phyloP scores from a whole-genome alignment of 768 basidiomycete genomes.

The Xerocomellus amylosporus region DNA sequence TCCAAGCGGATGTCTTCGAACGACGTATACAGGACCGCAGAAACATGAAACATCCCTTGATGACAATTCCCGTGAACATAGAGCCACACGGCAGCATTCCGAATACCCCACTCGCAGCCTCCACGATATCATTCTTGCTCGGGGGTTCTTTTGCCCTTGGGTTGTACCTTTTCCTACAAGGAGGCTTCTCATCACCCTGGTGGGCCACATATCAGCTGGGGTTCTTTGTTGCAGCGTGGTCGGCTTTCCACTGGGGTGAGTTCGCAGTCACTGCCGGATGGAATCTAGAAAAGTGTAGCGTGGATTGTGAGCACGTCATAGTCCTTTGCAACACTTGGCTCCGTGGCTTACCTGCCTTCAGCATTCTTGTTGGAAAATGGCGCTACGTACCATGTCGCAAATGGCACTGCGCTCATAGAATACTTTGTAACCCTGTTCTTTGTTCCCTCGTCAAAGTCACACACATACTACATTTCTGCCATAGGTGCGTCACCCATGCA shows the following conservation, averaged over 20 bases:
- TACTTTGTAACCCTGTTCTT: slow-evolving; percentile 72
- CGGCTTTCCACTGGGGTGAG: slow-evolving; percentile 90
- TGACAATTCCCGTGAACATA: slow-evolving; percentile 49
- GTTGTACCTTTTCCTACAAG: slow-evolving; percentile 44
- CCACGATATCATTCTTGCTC: slow-evolving; percentile 80
- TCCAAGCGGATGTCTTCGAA: slow-evolving; percentile 38
- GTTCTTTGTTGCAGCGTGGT: slow-evolving; percentile 80
- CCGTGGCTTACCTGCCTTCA: slow-evolving; percentile 31
- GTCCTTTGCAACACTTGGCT: background rate
- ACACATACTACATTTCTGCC: slow-evolving; percentile 55
- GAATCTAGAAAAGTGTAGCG: slow-evolving; percentile 88
- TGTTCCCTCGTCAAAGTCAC: slow-evolving; percentile 59
- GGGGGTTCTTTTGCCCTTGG: slow-evolving; percentile 70
- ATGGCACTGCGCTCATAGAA: slow-evolving; percentile 74
- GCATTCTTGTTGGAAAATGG: slow-evolving; percentile 96
- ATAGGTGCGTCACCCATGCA: slow-evolving; percentile 45
- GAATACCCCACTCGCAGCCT: slow-evolving; percentile 83
- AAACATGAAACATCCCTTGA: slow-evolving; percentile 40
- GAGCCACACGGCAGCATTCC: slow-evolving; percentile 58
- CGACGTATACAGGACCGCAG: slow-evolving; percentile 43
- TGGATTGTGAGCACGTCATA: slow-evolving; percentile 71
- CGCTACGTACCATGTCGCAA: slow-evolving; percentile 77
- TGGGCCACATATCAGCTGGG: slow-evolving; percentile 78
- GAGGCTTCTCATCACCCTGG: slow-evolving; percentile 45
- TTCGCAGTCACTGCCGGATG: slow-evolving; percentile 95